These are phyloP conservation scores for Fagus sylvatica DNA, from an alignment of 306 rosid species.

Conservation along the genomic window DNA sequence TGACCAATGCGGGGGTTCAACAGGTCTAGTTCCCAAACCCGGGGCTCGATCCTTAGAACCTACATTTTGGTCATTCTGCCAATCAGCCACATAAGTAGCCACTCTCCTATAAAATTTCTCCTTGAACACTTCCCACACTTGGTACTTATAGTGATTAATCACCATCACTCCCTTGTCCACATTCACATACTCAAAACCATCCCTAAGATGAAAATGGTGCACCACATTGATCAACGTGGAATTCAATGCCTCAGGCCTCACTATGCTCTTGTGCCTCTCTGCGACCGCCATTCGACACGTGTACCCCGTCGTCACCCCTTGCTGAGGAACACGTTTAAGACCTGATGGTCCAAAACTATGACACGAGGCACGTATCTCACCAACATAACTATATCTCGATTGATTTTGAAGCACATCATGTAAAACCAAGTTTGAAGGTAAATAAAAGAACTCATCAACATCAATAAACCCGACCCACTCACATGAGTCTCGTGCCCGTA, in stretches of 20 bases:
- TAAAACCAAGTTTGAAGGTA: conserved; percentile 29
- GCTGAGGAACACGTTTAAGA: conserved; percentile 28
- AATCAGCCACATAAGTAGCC: conserved; percentile 74
- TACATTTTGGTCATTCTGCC: conserved; percentile 56
- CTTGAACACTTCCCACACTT: conserved; percentile 84
- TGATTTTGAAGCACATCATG: conserved; percentile 36
- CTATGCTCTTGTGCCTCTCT: conserved; percentile 87
- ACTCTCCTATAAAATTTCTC: conserved; percentile 74
- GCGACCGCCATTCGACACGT: conserved; percentile 46
- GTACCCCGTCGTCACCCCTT: conserved; percentile 75
- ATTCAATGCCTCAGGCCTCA: conserved; percentile 65
- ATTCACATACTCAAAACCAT: conserved; percentile 43
- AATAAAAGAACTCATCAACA: conserved; percentile 69
- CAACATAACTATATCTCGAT: conserved; percentile 31
- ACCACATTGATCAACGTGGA: conserved; percentile 70
- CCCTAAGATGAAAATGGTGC: conserved; percentile 69
- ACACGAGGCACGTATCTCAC: conserved; percentile 59
- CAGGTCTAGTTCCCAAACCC: conserved; percentile 64
- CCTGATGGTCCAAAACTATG: conserved; percentile 82
- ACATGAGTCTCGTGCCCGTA: conserved; percentile 56
- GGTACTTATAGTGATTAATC: conserved; percentile 85
- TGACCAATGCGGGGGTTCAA: conserved; percentile 67
- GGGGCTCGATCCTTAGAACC: conserved; percentile 72
- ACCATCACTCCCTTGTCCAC: conserved; percentile 43
- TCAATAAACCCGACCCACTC: conserved; percentile 84